phyloP scores from a whole-genome alignment of 805 yeast species.

The Metschnikowia bowlesiae region DNA sequence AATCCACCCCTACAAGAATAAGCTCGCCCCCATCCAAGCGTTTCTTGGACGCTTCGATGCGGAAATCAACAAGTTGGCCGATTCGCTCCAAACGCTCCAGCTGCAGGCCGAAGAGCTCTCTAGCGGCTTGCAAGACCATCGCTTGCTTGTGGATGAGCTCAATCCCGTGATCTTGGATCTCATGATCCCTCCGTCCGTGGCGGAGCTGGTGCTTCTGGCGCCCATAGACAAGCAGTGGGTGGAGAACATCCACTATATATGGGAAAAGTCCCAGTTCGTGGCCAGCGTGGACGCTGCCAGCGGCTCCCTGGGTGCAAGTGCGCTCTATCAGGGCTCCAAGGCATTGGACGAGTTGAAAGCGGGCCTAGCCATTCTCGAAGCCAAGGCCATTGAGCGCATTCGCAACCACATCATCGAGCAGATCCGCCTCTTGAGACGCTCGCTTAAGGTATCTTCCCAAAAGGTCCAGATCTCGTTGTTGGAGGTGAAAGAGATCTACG shows the following conservation, averaged over 20 bases:
- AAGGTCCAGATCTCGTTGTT: conserved; percentile 64
- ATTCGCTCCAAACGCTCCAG: conserved; percentile 30
- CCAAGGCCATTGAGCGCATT: conserved; percentile 69
- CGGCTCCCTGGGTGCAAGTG: background rate
- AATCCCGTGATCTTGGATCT: conserved; percentile 75
- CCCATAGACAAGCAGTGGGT: conserved; percentile 60
- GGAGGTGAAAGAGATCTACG: conserved; percentile 55
- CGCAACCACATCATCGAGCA: conserved; percentile 62
- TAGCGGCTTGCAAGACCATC: conserved; percentile 24
- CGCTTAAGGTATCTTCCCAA: conserved; percentile 63
- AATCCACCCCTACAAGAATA: conserved; percentile 14
- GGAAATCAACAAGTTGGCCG: conserved; percentile 37
- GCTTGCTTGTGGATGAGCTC: conserved; percentile 38
- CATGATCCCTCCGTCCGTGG: conserved; percentile 68
- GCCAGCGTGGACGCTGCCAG: conserved; percentile 14
- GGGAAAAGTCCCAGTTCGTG: conserved; percentile 57
- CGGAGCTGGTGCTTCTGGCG: conserved; percentile 53
- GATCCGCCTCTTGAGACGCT: conserved; percentile 61
- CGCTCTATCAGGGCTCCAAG: conserved; percentile 18
- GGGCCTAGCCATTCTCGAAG: conserved; percentile 48
- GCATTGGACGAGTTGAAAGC: conserved; percentile 28
- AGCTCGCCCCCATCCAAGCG: conserved; percentile 47
- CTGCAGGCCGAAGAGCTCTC: conserved; percentile 31
- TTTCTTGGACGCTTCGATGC: conserved; percentile 54
- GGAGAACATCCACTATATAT: conserved; percentile 54